Conservation (phyloP, 768 basidiomycete genomes). For the Trametes elegans region DNA sequence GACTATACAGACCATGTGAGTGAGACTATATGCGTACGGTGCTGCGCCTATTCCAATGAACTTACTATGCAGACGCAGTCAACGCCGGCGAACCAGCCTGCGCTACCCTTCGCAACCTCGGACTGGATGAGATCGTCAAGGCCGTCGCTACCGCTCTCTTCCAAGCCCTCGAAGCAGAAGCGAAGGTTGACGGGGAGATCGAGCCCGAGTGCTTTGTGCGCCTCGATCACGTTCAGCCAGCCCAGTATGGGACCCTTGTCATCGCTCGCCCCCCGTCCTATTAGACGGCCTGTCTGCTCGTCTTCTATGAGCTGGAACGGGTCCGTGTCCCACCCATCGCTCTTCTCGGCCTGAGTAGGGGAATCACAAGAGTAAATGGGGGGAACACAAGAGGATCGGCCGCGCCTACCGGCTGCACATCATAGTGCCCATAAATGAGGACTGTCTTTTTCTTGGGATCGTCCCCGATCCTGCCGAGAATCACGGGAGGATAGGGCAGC, state of each 20-base stretch:
- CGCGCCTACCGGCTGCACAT: conserved; percentile 88
- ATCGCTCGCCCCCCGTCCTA: conserved; percentile 86
- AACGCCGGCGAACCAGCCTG: conserved; percentile 80
- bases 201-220: conserved; percentile 63
- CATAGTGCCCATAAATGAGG: conserved; percentile 91
- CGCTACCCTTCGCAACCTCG: conserved; percentile 64
- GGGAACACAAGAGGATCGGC: too few species aligned
- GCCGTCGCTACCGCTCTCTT: conserved; percentile 90
- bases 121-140: conserved; percentile 81
- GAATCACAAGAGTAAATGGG: not conserved
- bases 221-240: conserved; percentile 89
- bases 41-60: too few species aligned
- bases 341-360: conserved; percentile 36
- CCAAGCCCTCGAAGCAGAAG: conserved; percentile 97
- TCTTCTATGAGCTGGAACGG: conserved; percentile 72
- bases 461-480: conserved; percentile 78
- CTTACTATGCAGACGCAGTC: conserved; percentile 92
- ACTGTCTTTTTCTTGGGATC: conserved; percentile 93
- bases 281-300: conserved; percentile 55
- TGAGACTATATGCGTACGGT: too few species aligned
- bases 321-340: conserved; percentile 87
- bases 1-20: conserved; percentile 41
- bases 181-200: conserved; percentile 86
- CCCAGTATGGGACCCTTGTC: conserved; percentile 90
- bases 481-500: conserved; percentile 75